phyloP scores from a whole-genome alignment of 441 rosid species.

The Populus hybrid region DNA sequence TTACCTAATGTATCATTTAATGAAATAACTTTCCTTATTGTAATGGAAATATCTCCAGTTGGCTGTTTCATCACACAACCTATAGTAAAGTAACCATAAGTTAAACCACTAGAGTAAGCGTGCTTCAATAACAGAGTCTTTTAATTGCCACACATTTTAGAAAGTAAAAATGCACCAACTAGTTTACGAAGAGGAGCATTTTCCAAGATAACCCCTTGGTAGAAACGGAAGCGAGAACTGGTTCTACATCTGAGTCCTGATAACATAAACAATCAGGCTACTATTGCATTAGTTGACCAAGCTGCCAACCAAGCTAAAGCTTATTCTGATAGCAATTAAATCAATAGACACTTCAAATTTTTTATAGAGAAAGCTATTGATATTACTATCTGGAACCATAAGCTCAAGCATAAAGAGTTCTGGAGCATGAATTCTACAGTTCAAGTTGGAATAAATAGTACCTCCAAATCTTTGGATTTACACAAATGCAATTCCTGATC shows the following conservation, averaged over 20 bases:
- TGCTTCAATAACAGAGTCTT: not conserved
- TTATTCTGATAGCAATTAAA: not conserved
- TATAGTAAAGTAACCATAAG: not conserved
- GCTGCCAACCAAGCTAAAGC: not conserved
- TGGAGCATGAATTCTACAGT: not conserved
- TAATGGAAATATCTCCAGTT: not conserved
- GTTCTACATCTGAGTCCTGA: not conserved
- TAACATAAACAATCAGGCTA: not conserved
- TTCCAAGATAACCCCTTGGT: not conserved
- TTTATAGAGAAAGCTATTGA: not conserved
- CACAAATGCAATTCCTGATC: conserved; percentile 64
- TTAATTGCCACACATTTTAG: not conserved
- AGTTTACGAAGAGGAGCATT: not conserved
- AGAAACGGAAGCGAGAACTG: not conserved
- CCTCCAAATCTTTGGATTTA: conserved; percentile 62
- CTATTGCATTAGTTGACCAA: not conserved
- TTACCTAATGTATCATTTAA: not conserved
- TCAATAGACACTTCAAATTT: not conserved
- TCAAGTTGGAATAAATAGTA: conserved; percentile 18
- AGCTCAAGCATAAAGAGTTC: not conserved
- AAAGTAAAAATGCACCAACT: not conserved
- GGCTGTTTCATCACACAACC: not conserved
- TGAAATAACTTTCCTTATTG: not conserved
- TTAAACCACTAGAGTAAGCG: not conserved
- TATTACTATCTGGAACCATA: not conserved